Evolutionary conservation across 495 filamentous ascomycete genomes (phyloP).

Genomic region (Mytilinidion resinicola): DNA sequence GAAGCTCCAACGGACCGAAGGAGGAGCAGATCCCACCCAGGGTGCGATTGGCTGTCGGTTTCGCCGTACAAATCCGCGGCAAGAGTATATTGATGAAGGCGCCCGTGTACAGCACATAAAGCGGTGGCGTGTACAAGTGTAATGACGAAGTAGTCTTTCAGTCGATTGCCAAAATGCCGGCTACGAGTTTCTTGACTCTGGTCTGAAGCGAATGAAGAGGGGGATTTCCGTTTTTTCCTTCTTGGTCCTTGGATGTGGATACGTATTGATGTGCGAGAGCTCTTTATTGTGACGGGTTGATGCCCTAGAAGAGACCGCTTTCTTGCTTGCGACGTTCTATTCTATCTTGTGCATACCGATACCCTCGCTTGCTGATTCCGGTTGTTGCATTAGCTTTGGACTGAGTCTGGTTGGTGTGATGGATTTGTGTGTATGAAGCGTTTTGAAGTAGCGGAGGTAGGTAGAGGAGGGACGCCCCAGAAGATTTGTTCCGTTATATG

Average conservation of each 20-base stretch:
- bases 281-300: not conserved
- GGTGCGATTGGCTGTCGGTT: constrained; percentile 77
- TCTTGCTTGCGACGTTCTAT: not conserved
- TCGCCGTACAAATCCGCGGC: constrained; percentile 78
- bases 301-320: not conserved
- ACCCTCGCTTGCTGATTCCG: not conserved
- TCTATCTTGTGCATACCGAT: constrained; percentile 2
- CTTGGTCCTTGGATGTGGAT: not conserved
- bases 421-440: too few relatives aligned
- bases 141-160: not conserved
- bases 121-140: not conserved
- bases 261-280: not conserved
- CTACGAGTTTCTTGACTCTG: not conserved
- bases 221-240: not conserved
- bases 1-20: constrained; percentile 34
- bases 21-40: constrained; percentile 41
- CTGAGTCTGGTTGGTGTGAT: too few relatives aligned
- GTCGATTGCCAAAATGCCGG: not conserved
- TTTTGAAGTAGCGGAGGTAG: too few relatives aligned
- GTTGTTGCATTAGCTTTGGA: not conserved
- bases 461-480: too few relatives aligned
- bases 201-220: not conserved
- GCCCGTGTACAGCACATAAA: constrained; percentile 57
- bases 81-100: constrained; percentile 80
- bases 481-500: too few relatives aligned